Evolutionary conservation across 805 yeast genomes (phyloP).

Genomic region (Barnettozyma wickerhamii): DNA sequence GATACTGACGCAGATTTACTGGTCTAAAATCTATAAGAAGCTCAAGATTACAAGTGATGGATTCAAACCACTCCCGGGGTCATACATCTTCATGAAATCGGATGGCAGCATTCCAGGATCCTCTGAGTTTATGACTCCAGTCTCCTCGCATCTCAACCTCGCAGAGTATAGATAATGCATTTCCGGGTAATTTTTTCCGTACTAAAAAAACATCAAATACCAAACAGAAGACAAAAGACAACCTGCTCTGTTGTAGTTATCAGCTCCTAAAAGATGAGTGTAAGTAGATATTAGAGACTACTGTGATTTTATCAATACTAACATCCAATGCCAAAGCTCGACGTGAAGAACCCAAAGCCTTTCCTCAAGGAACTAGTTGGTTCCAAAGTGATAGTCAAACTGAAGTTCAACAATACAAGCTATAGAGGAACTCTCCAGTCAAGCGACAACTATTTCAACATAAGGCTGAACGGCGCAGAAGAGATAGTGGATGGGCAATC

Average conservation of each 20-base stretch:
- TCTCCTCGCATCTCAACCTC: constrained; percentile 1
- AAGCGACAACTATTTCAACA: constrained; percentile 89
- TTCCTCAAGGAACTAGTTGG: constrained; percentile 74
- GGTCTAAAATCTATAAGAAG: constrained; percentile 10
- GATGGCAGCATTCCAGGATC: neutral
- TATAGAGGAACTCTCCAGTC: constrained; percentile 75
- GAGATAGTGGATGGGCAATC: constrained; percentile 45
- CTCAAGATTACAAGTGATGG: constrained; percentile 12
- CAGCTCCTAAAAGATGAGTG: constrained; percentile 3
- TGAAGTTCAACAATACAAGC: constrained; percentile 89
- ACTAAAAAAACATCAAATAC: neutral
- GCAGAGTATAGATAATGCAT: neutral
- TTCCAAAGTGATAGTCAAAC: constrained; percentile 64
- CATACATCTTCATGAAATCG: constrained; percentile 6
- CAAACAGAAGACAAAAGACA: neutral
- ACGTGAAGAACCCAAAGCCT: constrained; percentile 87
- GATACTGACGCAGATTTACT: constrained; percentile 16
- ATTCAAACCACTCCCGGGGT: constrained; percentile 13
- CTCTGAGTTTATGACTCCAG: constrained; percentile 2
- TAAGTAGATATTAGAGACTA: neutral
- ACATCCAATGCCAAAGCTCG: constrained; percentile 23
- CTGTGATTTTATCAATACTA: too few relatives aligned
- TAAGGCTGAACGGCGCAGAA: constrained; percentile 63
- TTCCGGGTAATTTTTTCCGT: neutral
- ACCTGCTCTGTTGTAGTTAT: too few relatives aligned